Conservation (phyloP, 768 basidiomycete genomes). For the Boletus subparvulus region DNA sequence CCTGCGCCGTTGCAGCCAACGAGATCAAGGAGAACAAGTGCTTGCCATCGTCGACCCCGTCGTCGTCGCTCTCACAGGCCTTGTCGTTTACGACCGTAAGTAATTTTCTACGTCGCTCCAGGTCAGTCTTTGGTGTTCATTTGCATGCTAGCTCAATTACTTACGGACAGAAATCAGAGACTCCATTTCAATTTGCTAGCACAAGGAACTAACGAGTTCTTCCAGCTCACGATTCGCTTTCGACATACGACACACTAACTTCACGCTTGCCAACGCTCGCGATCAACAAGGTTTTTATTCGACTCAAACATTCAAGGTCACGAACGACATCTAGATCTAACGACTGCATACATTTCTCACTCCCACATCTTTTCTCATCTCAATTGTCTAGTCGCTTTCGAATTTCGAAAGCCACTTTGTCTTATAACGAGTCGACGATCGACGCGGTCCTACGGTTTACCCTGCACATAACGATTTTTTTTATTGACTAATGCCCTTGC, state of each 20-base stretch:
- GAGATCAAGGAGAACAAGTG: constrained; percentile 16
- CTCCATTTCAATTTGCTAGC: constrained; percentile 19
- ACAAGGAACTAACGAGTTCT: constrained; percentile 23
- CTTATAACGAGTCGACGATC: constrained; percentile 28
- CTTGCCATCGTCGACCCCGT: constrained; percentile 21
- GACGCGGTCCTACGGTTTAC: constrained; percentile 15
- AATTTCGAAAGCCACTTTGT: constrained; percentile 13
- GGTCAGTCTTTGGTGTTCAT: constrained; percentile 18
- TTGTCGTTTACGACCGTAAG: constrained; percentile 27
- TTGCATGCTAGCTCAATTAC: neutral
- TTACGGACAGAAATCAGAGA: constrained; percentile 7
- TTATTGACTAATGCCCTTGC: constrained; percentile 30
- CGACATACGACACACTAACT: constrained; percentile 17
- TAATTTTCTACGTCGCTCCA: constrained; percentile 20
- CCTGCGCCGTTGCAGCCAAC: constrained; percentile 19
- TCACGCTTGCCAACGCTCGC: constrained; percentile 13
- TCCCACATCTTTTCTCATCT: neutral
- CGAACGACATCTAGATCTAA: constrained; percentile 23
- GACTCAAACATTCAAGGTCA: constrained; percentile 21
- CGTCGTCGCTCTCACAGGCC: constrained; percentile 18
- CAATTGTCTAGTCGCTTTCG: constrained; percentile 16
- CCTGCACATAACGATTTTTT: constrained; percentile 26
- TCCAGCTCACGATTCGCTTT: constrained; percentile 24
- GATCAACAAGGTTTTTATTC: constrained; percentile 17
- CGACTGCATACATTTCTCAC: constrained; percentile 17